These are phyloP conservation scores for Rutidosis leptorrhynchoides DNA, from an alignment of 129 eudicot genomes.

Conservation along the genomic window DNA sequence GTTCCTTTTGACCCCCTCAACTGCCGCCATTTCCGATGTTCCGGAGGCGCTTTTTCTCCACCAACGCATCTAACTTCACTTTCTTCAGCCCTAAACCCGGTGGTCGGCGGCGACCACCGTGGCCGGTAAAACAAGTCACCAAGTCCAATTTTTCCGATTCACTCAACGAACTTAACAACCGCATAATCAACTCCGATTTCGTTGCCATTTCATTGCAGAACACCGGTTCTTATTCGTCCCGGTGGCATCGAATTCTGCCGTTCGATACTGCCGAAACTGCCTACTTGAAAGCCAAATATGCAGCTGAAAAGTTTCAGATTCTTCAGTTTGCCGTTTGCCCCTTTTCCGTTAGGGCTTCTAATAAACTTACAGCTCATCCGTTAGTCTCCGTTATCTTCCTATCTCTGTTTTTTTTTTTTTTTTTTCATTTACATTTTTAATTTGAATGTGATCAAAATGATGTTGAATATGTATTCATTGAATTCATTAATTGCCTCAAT, in stretches of 20 bases:
- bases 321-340: constrained; percentile 94
- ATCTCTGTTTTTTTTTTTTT: neutral
- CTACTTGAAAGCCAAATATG: constrained; percentile 64
- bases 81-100: neutral
- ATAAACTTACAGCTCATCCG: constrained; percentile 74
- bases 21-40: constrained; percentile 10
- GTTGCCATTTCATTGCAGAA: constrained; percentile 67
- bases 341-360: constrained; percentile 58
- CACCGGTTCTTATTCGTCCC: constrained; percentile 69
- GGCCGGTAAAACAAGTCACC: constrained; percentile 67
- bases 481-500: neutral
- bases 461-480: neutral
- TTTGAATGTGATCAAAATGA: neutral
- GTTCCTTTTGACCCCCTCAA: neutral
- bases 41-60: constrained; percentile 23
- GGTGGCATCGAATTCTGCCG: constrained; percentile 70
- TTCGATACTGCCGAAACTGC: constrained; percentile 70
- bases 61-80: neutral
- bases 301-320: constrained; percentile 76
- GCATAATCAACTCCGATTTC: constrained; percentile 58
- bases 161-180: constrained; percentile 40
- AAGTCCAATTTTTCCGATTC: constrained; percentile 64
- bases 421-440: neutral
- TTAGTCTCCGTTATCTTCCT: constrained; percentile 23
- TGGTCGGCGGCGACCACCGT: constrained; percentile 19